These are phyloP conservation scores for Apiotrichum laibachii DNA, from an alignment of 1,284 basidiomycete genomes.

Conservation along the genomic window DNA sequence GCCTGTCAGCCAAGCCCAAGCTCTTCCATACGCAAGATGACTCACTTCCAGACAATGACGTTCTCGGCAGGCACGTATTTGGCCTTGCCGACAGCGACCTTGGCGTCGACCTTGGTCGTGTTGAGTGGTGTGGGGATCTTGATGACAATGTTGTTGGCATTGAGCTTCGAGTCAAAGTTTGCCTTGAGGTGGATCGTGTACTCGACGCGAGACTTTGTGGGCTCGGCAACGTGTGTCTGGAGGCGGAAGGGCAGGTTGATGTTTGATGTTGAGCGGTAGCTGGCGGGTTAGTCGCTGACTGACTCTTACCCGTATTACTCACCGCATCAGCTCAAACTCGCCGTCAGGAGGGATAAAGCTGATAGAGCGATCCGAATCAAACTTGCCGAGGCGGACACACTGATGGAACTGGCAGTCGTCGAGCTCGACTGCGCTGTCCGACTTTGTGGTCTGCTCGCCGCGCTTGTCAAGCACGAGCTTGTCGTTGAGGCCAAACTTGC, in stretches of 20 bases:
- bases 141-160: slow-evolving; percentile 86
- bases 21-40: background rate
- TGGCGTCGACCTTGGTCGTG: slow-evolving; percentile 86
- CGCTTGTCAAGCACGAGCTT: slow-evolving; percentile 93
- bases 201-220: slow-evolving; percentile 84
- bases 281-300: slow-evolving; percentile 43
- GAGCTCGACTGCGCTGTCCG: slow-evolving; percentile 80
- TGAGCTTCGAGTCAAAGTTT: slow-evolving; percentile 86
- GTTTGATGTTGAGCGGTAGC: slow-evolving; percentile 92
- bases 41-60: slow-evolving; percentile 95
- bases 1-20: slow-evolving; percentile 10
- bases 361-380: slow-evolving; percentile 88
- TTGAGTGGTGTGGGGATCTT: slow-evolving; percentile 95
- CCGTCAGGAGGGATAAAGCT: slow-evolving; percentile 98
- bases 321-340: slow-evolving; percentile 98
- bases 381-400: slow-evolving; percentile 91
- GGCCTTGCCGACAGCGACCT: slow-evolving; percentile 87
- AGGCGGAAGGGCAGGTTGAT: slow-evolving; percentile 90
- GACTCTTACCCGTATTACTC: slow-evolving; percentile 29
- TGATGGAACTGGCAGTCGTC: slow-evolving; percentile 99
- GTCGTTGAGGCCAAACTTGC: slow-evolving; percentile 97
- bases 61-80: slow-evolving; percentile 96
- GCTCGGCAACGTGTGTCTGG: slow-evolving; percentile 87
- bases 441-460: slow-evolving; percentile 55
- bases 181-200: slow-evolving; percentile 87